Evolutionary conservation across 306 rosid species (phyloP).

Genomic region (Arachis stenosperma): DNA sequence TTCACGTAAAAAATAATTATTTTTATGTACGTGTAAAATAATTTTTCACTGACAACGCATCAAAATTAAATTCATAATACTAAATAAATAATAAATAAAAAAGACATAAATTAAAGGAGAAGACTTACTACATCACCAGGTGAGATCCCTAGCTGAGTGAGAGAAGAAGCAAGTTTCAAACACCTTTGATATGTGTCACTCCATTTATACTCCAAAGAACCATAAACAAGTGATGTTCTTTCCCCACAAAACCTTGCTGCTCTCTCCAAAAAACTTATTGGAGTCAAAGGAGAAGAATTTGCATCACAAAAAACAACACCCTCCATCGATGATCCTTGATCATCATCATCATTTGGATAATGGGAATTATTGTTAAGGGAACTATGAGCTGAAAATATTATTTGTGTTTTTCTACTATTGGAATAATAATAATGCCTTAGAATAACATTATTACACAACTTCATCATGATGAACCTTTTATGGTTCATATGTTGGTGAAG

Average conservation of each 20-base stretch:
- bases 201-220: conserved; percentile 61
- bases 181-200: conserved; percentile 69
- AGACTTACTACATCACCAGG: conserved; percentile 71
- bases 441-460: background rate
- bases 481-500: background rate
- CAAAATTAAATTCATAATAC: too few relatives aligned
- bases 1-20: too few relatives aligned
- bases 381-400: too few relatives aligned
- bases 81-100: too few relatives aligned
- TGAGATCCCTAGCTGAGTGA: conserved; percentile 65
- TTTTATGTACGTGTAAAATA: too few relatives aligned
- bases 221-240: conserved; percentile 67
- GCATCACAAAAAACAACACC: conserved; percentile 69
- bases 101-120: background rate
- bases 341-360: background rate
- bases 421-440: background rate
- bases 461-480: background rate
- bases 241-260: conserved; percentile 66
- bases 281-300: conserved; percentile 70
- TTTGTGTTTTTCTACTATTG: too few relatives aligned
- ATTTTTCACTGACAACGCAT: too few relatives aligned
- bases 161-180: conserved; percentile 70
- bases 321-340: conserved; percentile 58
- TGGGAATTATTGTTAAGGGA: too few relatives aligned
- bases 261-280: conserved; percentile 75